Base-by-base conservation (phyloP, 2,329 filamentous ascomycete species). In the Aspergillus calidoustus region DNA sequence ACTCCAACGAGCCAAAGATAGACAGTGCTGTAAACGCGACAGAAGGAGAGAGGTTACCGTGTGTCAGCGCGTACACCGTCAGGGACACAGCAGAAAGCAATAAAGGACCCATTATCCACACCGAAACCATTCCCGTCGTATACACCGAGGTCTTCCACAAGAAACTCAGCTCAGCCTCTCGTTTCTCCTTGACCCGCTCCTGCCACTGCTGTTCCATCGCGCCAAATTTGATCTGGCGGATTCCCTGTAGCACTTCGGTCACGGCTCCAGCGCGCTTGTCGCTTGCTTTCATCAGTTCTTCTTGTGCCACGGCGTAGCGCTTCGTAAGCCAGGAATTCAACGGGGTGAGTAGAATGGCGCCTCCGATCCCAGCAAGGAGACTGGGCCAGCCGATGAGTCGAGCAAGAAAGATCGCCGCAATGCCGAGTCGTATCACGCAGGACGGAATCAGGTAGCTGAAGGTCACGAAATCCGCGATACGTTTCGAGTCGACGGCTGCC, bases 191-290 rank as follows among this genome's bases (percentile, higher is more conserved):
- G 72, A 93, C 91, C 59, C 89, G 89, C 31, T 83, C 81, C 71
- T 92, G 86, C 91, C 91, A 93, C 68, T 91, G 86, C 31, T 82
- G 79, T 74, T 93, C 91, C 1, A 92, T 78, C 0, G 91, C 91
- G 1, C 89, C 89, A 68, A 93, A 92, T 71, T 93, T 93, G 78
- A 93, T 92, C 75, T 93, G 91, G 1, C 91, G 86, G 66, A 93
- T 93, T 4, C 91, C 90, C 68, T 90, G 86, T 1, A 93, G 78
- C 1, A 89, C 89, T 74, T 93, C 91, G 2, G 90, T 90, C 22
- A 93, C 84, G 15, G 92, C 84, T 0, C 84, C 87, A 74, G 92
- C 83, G 74, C 93, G 93, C 62, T 87, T 83, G 72, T 93, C 91
- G 51, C 90, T 83, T 25, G 89, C 82, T 71, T 90, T 91, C 91